phyloP scores from a whole-genome alignment of 768 basidiomycete genomes.

The Lactifluus piperatus region DNA sequence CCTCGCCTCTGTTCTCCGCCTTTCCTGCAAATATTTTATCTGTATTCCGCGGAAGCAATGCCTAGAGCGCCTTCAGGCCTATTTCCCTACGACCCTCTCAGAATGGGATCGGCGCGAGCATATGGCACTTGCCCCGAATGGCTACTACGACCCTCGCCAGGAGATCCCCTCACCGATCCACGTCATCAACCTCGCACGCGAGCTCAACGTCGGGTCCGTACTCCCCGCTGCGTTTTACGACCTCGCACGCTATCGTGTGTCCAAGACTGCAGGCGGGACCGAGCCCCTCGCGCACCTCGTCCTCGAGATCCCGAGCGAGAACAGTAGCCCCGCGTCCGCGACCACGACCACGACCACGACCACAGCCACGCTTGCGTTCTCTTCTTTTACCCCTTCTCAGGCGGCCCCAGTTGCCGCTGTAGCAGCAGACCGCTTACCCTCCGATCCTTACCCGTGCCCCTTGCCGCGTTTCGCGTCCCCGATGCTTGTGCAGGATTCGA shows the following conservation, averaged over 20 bases:
- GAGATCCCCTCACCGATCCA: slow-evolving; percentile 58
- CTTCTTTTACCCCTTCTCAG: background rate
- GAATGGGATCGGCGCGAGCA: slow-evolving; percentile 66
- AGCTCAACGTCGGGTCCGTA: slow-evolving; percentile 47
- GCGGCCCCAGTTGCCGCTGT: background rate
- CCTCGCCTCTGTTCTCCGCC: slow-evolving; percentile 55
- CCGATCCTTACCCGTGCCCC: slow-evolving; percentile 18
- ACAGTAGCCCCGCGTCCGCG: background rate
- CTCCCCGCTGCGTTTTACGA: slow-evolving; percentile 72
- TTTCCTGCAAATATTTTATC: slow-evolving; percentile 71
- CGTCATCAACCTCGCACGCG: slow-evolving; percentile 59
- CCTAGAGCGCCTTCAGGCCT: slow-evolving; percentile 45
- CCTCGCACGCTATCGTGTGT: slow-evolving; percentile 62
- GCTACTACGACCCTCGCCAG: slow-evolving; percentile 52
- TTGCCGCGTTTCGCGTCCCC: slow-evolving; percentile 12
- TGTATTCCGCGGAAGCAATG: slow-evolving; percentile 56
- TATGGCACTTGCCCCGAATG: slow-evolving; percentile 38
- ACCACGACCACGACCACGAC: slow-evolving; percentile 6
- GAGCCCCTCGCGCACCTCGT: slow-evolving; percentile 24
- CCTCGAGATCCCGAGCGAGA: background rate
- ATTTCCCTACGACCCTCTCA: slow-evolving; percentile 60
- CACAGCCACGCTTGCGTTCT: slow-evolving; percentile 6
- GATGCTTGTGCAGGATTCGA: slow-evolving; percentile 9
- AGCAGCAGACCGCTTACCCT: background rate
- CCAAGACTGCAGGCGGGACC: slow-evolving; percentile 54